Evolutionary conservation across 108 stramenopile species (phyloP), one percentile per base, ranked within the genome.

Genomic region (Cyclotella baltica): DNA sequence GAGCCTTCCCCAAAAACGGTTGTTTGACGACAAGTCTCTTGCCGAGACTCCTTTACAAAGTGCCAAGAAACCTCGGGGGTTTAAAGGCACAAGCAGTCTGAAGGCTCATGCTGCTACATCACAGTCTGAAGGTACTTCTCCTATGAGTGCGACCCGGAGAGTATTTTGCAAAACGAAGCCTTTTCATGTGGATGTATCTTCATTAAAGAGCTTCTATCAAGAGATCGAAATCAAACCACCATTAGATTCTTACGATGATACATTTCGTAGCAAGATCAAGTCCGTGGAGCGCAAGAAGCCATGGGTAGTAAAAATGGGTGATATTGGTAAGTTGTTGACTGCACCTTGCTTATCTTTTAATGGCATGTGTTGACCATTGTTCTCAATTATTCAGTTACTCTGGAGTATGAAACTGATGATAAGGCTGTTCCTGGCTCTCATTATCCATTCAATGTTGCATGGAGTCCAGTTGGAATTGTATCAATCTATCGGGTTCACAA

Each of bases 381-480:
- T 33, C 16, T 34, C 30, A 9, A 8, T 15, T n/a, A n/a, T n/a
- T 33, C 13, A 30, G 86, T 93, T 30, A 67, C 67, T 18, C 57
- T 92, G 20, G 80, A 82, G 18, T 59, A 88, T 11, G 87, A 90
- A 27, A 63, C 75, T 25, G 75, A 85, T 69, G 53, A 50, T 15
- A 79, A 85, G 59, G 72, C 56, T 38, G 33, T 19, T 28, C 23
- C 10, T 1, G 35, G 46, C 43, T 80, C 46, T 58, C 28, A 85
- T 50, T 77, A 75, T 28, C 89, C 87, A 20, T 91, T 89, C 51
- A 73, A 30, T 56, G 81, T 89, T 67, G 29, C 65, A 18, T 91
- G 90, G 88, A 40, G 64, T 53, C 83, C 90, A 13, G 88, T 79
- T 20, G 88, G 89, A 62, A 64, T 91, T 38, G 83, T 91, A 18